phyloP scores from a whole-genome alignment of 352 stramenopile genomes.

The Phytopythium kandeliae region DNA sequence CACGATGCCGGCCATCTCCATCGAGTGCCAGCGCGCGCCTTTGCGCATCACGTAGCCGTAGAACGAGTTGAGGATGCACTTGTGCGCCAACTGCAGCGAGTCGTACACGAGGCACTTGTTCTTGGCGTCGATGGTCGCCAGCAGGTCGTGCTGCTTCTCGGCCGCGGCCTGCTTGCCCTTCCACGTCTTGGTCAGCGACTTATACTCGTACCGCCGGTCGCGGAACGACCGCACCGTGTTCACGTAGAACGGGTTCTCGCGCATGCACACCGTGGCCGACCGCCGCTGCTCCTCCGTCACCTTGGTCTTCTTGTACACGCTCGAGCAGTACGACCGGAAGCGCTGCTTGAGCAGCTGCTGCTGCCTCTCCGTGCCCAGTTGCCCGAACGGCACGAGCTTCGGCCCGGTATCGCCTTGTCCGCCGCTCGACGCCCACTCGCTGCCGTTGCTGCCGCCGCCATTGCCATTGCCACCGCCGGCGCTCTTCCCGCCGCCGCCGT shows the following conservation, averaged over 20 bases:
- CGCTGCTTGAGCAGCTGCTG: constrained; percentile 68
- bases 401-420: neutral
- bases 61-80: constrained; percentile 99
- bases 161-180: constrained; percentile 74
- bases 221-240: constrained; percentile 99
- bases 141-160: constrained; percentile 76
- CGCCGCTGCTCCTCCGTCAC: constrained; percentile 94
- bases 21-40: constrained; percentile 97
- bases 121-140: constrained; percentile 83
- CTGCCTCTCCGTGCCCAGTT: constrained; percentile 53
- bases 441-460: constrained; percentile 4
- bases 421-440: neutral
- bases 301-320: constrained; percentile 97
- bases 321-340: constrained; percentile 94
- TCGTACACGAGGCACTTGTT: constrained; percentile 95
- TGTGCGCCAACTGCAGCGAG: constrained; percentile 99
- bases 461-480: no score
- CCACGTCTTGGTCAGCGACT: constrained; percentile 96
- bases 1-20: constrained; percentile 99
- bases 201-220: constrained; percentile 99
- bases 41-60: constrained; percentile 99
- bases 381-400: constrained; percentile 47
- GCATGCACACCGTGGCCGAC: constrained; percentile 97
- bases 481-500: no score
- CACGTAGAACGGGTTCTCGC: constrained; percentile 99